phyloP scores from a whole-genome alignment of 805 yeast genomes.

The Lipomyces sp. region DNA sequence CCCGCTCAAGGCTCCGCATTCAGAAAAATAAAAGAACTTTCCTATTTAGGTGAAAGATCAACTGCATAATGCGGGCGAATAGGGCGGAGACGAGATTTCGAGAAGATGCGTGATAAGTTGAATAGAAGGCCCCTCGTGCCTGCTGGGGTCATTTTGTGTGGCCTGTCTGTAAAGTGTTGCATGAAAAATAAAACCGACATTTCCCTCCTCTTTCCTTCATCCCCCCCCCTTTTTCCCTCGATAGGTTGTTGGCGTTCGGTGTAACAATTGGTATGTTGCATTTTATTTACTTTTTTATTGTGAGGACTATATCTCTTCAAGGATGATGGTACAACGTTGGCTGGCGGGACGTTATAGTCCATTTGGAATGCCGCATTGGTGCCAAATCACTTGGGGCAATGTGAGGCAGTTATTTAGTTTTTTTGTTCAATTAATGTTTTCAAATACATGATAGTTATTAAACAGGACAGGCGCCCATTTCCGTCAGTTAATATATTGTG shows the following conservation, averaged over 20 bases:
- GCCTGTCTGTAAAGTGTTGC: not conserved
- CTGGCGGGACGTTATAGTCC: not conserved
- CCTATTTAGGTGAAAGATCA: not conserved
- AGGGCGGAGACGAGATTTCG: not conserved
- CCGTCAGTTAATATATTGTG: no score
- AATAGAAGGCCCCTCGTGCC: not conserved
- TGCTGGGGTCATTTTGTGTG: not conserved
- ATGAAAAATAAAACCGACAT: constrained; percentile 1
- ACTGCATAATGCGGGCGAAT: not conserved
- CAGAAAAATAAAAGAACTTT: not conserved
- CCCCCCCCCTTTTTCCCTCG: not conserved
- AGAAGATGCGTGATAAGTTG: not conserved
- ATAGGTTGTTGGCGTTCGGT: not conserved
- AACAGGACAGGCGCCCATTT: no score
- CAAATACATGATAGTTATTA: no score
- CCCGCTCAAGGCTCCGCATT: not conserved
- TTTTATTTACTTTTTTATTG: not conserved
- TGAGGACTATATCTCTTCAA: not conserved
- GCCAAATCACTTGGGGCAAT: no score
- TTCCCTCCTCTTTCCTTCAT: not conserved
- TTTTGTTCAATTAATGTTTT: no score
- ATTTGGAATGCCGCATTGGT: no score
- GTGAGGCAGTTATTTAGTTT: no score
- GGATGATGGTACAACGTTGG: not conserved
- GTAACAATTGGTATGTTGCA: not conserved